A percentile compares a stretch with the other conserved stretches of the same genome.
Conservation (phyloP, 495 filamentous ascomycete genomes). For the Aspergillus steynii region DNA sequence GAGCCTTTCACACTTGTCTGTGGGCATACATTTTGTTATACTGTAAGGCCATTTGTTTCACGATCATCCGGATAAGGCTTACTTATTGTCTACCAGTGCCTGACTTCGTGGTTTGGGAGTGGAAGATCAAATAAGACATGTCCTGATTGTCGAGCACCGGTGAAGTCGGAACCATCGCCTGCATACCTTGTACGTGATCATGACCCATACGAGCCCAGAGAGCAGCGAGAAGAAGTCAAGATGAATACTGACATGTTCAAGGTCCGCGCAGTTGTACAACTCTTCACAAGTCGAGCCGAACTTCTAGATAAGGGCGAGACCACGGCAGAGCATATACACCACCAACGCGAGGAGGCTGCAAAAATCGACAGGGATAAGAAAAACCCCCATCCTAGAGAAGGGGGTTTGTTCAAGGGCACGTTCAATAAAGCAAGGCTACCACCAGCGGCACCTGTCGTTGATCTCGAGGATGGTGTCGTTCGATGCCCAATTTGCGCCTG, state of each 20-base stretch:
- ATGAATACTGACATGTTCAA: conserved; percentile 29
- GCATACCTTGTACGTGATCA: conserved; percentile 61
- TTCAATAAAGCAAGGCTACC: conserved; percentile 45
- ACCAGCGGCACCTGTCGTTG: conserved; percentile 44
- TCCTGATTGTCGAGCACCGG: conserved; percentile 65
- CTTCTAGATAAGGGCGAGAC: conserved; percentile 64
- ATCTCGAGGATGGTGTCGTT: conserved; percentile 61
- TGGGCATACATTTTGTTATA: conserved; percentile 77
- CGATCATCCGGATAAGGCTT: neutral
- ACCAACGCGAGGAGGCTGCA: conserved; percentile 62
- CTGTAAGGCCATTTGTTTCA: conserved; percentile 37
- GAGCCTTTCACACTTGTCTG: conserved; percentile 72
- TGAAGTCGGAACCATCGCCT: conserved; percentile 62
- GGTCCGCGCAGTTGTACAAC: conserved; percentile 67
- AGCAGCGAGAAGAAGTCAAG: neutral
- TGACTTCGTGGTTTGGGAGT: conserved; percentile 64
- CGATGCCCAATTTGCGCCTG: conserved; percentile 65
- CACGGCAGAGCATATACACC: conserved; percentile 56
- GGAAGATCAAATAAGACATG: conserved; percentile 65
- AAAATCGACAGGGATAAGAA: conserved; percentile 57
- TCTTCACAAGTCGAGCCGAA: conserved; percentile 64
- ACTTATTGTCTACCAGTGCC: conserved; percentile 46
- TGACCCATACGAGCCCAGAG: neutral
- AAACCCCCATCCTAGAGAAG: conserved; percentile 47
- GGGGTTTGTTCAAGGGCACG: conserved; percentile 65